Percentiles rank a stretch among this genome's conserved stretches.
phyloP scores from a whole-genome alignment of 176 grass and related monocot genomes.

The Eragrostis curvula region DNA sequence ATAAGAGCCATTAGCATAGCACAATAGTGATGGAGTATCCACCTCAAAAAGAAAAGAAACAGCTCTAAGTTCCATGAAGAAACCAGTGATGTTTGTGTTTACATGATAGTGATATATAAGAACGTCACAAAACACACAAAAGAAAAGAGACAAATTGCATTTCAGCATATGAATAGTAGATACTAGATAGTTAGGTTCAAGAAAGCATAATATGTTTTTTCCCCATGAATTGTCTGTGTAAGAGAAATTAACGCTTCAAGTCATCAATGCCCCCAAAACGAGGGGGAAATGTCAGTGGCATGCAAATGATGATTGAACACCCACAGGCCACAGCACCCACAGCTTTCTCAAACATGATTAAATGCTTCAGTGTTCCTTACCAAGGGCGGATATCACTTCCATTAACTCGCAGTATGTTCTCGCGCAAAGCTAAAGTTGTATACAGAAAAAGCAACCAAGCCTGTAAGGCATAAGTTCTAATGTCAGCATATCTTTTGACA shows the following conservation, averaged over 20 bases:
- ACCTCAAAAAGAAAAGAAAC: constrained; percentile 61
- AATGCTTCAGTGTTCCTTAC: constrained; percentile 50
- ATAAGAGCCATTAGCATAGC: constrained; percentile 97
- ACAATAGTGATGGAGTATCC: constrained; percentile 99
- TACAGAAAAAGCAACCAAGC: constrained; percentile 85
- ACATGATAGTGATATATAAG: background rate
- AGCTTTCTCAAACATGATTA: constrained; percentile 1
- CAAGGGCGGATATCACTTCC: constrained; percentile 90
- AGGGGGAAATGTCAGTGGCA: constrained; percentile 1
- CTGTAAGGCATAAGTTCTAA: constrained; percentile 52
- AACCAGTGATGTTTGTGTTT: background rate
- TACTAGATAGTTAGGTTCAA: background rate
- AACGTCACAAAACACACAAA: constrained; percentile 1
- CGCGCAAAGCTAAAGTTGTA: constrained; percentile 84
- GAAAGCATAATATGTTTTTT: constrained; percentile 8
- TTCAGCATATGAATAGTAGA: constrained; percentile 2
- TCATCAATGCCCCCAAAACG: constrained; percentile 43
- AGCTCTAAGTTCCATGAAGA: background rate
- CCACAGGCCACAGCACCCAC: background rate
- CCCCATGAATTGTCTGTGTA: background rate
- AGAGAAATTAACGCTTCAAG: background rate
- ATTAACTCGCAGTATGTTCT: constrained; percentile 87
- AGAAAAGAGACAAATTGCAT: background rate
- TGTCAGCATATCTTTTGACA: constrained; percentile 20
- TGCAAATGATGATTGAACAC: constrained; percentile 16